phyloP scores from a whole-genome alignment of 2,329 filamentous ascomycete genomes.

The Epichloe sp. region DNA sequence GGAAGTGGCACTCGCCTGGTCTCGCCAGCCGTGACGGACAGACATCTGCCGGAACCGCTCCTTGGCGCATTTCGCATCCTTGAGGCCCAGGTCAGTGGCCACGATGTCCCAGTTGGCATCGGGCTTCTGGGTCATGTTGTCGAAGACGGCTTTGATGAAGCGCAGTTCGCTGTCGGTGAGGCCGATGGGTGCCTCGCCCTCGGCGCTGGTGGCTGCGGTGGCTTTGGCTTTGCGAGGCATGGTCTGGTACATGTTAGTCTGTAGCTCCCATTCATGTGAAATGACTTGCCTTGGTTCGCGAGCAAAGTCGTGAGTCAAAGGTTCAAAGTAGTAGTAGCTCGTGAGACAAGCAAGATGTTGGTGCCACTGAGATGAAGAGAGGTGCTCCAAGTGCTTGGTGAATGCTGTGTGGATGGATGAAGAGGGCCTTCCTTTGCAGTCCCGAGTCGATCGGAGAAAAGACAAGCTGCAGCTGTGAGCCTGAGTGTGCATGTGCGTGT shows the following conservation, averaged over 20 bases:
- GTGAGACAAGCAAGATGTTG: too few species aligned
- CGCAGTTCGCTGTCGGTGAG: slow-evolving; percentile 23
- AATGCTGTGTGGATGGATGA: too few species aligned
- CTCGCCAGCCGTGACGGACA: slow-evolving; percentile 26
- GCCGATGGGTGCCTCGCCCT: slow-evolving; percentile 10
- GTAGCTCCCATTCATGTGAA: too few species aligned
- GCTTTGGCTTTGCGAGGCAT: slow-evolving; percentile 6
- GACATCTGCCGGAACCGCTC: slow-evolving; percentile 29
- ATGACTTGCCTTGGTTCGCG: too few species aligned
- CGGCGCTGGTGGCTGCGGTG: slow-evolving; percentile 2
- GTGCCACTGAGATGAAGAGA: too few species aligned
- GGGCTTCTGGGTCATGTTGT: slow-evolving; percentile 27
- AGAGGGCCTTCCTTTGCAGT: too few species aligned
- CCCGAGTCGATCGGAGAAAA: too few species aligned
- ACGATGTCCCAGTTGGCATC: slow-evolving; percentile 29
- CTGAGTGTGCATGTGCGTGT: too few species aligned
- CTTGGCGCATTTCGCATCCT: slow-evolving; percentile 28
- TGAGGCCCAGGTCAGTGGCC: slow-evolving; percentile 22
- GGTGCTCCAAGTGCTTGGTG: too few species aligned
- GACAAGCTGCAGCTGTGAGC: too few species aligned
- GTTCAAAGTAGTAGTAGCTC: too few species aligned
- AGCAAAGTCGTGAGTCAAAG: too few species aligned
- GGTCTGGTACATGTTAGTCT: background rate
- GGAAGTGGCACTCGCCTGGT: slow-evolving; percentile 5
- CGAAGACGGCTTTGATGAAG: slow-evolving; percentile 28